A percentile compares a stretch with the other conserved stretches of the same genome.
Evolutionary conservation across 176 grass and related monocot genomes (phyloP).

Genomic region (Oryza glaberrima): DNA sequence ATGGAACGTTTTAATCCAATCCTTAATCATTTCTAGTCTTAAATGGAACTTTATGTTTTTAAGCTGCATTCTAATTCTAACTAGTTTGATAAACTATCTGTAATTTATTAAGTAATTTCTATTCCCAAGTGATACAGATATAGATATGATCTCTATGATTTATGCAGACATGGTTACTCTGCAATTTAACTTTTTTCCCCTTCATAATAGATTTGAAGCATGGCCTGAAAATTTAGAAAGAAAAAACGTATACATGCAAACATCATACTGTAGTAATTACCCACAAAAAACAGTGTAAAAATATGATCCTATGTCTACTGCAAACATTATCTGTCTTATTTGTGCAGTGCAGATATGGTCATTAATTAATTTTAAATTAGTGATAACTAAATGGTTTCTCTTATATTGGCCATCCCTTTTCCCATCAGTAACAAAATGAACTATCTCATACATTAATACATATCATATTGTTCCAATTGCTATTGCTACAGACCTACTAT

Average conservation of each 20-base stretch:
- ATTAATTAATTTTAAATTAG: neutral
- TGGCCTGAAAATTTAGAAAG: too few relatives aligned
- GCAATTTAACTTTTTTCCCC: neutral
- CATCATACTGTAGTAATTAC: too few relatives aligned
- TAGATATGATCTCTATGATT: neutral
- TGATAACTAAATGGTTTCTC: neutral
- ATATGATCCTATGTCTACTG: too few relatives aligned
- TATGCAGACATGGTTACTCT: neutral
- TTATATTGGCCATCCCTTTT: neutral
- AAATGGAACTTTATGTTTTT: neutral
- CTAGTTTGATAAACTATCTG: slow-evolving; percentile 8
- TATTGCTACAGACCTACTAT: neutral
- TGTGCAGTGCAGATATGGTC: neutral
- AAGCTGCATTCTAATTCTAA: slow-evolving; percentile 1
- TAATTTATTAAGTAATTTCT: neutral
- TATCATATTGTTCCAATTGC: neutral
- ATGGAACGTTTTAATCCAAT: slow-evolving; percentile 1
- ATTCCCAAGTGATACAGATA: neutral
- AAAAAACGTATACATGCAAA: too few relatives aligned
- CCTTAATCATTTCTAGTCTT: neutral
- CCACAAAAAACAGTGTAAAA: too few relatives aligned
- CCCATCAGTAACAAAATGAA: neutral
- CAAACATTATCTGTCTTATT: too few relatives aligned
- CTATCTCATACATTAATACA: too few relatives aligned
- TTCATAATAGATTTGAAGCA: neutral